phyloP scores from a whole-genome alignment of 2,329 filamentous ascomycete species.

The Didymellaceae sp. region DNA sequence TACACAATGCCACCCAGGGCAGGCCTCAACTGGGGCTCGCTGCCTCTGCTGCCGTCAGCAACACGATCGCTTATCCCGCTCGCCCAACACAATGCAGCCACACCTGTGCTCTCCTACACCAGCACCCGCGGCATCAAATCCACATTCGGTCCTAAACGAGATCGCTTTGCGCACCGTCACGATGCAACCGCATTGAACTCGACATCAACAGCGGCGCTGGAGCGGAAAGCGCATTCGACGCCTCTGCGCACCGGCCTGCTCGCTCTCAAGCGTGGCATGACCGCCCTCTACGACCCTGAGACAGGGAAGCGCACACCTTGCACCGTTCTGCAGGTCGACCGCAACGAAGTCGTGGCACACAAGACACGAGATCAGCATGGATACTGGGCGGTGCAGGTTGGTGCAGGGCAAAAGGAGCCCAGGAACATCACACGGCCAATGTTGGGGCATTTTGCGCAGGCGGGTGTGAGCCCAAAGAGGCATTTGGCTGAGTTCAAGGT shows the following conservation, averaged over 20 bases:
- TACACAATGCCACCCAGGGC: conserved; percentile 44
- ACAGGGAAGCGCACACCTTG: conserved; percentile 80
- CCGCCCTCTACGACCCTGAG: conserved; percentile 78
- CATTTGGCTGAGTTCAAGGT: conserved; percentile 89
- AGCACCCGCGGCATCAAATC: conserved; percentile 59
- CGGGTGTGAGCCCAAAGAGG: conserved; percentile 82
- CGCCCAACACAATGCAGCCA: conserved; percentile 23
- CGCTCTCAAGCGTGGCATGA: conserved; percentile 95
- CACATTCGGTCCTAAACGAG: conserved; percentile 58
- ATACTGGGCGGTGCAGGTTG: conserved; percentile 93
- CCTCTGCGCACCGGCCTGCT: conserved; percentile 80
- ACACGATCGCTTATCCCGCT: conserved; percentile 32
- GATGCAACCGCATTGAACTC: conserved; percentile 60
- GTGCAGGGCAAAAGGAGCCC: conserved; percentile 74
- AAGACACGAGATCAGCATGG: conserved; percentile 83
- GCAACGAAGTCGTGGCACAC: conserved; percentile 85
- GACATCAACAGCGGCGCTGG: conserved; percentile 64
- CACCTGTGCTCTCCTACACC: conserved; percentile 28
- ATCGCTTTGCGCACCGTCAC: conserved; percentile 61
- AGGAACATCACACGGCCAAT: conserved; percentile 80
- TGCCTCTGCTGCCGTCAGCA: conserved; percentile 40
- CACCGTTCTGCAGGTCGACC: conserved; percentile 92
- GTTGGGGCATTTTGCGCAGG: conserved; percentile 85
- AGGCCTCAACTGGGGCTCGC: conserved; percentile 43
- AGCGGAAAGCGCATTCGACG: conserved; percentile 63